Percentiles rank a stretch among this genome's conserved stretches.
phyloP scores from a whole-genome alignment of 805 yeast species.

The Yamadazyma olivae region DNA sequence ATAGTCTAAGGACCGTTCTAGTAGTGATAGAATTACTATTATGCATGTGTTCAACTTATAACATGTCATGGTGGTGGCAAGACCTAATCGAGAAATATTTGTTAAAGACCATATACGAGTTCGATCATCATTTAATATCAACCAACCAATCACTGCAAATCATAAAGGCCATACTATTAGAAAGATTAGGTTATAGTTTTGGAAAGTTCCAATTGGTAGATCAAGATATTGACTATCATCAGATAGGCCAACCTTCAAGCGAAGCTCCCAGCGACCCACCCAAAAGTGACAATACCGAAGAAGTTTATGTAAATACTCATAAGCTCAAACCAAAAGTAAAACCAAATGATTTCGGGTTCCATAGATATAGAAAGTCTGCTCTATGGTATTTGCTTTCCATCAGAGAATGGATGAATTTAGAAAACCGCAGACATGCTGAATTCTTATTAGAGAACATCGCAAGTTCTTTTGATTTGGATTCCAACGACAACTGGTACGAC shows the following conservation, averaged over 20 bases:
- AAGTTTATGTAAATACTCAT: constrained; percentile 28
- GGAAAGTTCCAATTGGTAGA: constrained; percentile 38
- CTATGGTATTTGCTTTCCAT: constrained; percentile 77
- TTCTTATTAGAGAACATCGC: constrained; percentile 24
- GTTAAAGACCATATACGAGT: constrained; percentile 45
- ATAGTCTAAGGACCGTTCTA: constrained; percentile 66
- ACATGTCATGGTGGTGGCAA: constrained; percentile 44
- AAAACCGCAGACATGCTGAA: constrained; percentile 24
- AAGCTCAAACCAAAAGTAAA: constrained; percentile 34
- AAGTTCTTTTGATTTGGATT: constrained; percentile 17
- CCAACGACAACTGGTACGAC: constrained; percentile 28
- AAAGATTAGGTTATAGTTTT: constrained; percentile 41
- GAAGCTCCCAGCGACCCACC: not conserved
- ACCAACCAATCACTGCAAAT: constrained; percentile 42
- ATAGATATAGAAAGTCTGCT: constrained; percentile 69
- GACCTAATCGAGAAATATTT: constrained; percentile 42
- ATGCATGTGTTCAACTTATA: constrained; percentile 40
- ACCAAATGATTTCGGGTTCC: constrained; percentile 47
- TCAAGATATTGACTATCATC: constrained; percentile 8
- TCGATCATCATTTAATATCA: constrained; percentile 39
- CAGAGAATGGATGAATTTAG: constrained; percentile 52
- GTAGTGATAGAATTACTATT: constrained; percentile 69
- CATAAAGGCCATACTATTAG: constrained; percentile 44
- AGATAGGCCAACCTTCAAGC: not conserved
- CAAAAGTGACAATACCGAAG: constrained; percentile 23